These are phyloP conservation scores for Colletotrichum sp. DNA, from an alignment of 2,329 filamentous ascomycete species.

Conservation along the genomic window DNA sequence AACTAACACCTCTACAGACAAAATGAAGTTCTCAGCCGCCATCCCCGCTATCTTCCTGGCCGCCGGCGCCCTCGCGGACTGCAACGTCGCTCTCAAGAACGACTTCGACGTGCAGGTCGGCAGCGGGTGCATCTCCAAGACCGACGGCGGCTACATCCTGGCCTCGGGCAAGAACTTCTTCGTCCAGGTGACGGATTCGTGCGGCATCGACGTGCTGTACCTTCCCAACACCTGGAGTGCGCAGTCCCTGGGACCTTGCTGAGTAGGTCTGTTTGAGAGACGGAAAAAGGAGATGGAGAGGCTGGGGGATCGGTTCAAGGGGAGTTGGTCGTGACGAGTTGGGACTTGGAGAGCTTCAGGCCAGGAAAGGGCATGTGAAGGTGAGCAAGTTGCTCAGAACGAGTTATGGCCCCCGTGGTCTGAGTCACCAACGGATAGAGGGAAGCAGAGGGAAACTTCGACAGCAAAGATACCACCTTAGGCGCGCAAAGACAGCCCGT, in stretches of 20 bases:
- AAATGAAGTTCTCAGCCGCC: neutral
- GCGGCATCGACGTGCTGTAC: neutral
- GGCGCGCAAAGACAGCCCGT: neutral
- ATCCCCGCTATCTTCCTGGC: neutral
- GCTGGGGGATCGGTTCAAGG: too few species aligned
- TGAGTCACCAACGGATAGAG: neutral
- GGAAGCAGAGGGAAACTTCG: neutral
- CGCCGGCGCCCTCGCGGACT: neutral
- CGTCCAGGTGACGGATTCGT: neutral
- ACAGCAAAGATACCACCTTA: neutral
- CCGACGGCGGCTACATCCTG: neutral
- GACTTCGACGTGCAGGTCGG: neutral
- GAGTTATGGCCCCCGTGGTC: neutral
- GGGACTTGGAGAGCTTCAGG: neutral
- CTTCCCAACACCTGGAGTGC: neutral
- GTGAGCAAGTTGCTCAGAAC: neutral
- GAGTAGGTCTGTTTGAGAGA: neutral
- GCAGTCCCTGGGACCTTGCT: neutral
- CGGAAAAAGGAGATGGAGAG: neutral
- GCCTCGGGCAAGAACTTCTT: neutral
- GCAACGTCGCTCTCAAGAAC: neutral
- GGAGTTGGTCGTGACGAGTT: neutral
- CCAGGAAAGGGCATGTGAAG: fast-evolving
- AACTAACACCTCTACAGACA: neutral
- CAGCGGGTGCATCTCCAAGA: neutral